Percentiles rank a stretch among this genome's conserved stretches.
phyloP scores from a whole-genome alignment of 441 rosid species.

The Pelargonium fulgidum region DNA sequence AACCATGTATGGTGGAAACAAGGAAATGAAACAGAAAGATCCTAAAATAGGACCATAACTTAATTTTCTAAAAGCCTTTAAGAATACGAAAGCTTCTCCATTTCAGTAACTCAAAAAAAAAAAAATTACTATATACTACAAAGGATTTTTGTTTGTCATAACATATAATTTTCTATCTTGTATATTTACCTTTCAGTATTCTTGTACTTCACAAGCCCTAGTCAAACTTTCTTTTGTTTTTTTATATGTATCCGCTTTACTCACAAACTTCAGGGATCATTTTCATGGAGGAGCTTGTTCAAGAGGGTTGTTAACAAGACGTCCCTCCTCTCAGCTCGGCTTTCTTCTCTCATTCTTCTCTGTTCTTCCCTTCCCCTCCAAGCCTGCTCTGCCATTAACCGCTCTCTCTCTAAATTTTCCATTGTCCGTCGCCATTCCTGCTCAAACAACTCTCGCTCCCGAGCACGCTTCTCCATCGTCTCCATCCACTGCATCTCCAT shows the following conservation, averaged over 20 bases:
- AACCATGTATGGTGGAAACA: background rate
- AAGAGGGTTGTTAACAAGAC: conserved; percentile 38
- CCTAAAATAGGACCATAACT: background rate
- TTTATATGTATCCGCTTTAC: background rate
- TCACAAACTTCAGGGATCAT: conserved; percentile 18
- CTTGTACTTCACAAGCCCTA: conserved; percentile 10
- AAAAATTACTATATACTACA: background rate
- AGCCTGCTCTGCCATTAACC: conserved; percentile 39
- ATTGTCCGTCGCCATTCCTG: conserved; percentile 45
- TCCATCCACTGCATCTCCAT: conserved; percentile 47
- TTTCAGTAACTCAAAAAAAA: background rate
- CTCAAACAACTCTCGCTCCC: conserved; percentile 36
- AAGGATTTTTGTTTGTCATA: background rate
- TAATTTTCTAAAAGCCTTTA: background rate
- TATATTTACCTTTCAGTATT: background rate
- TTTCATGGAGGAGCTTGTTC: conserved; percentile 34
- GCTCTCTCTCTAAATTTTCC: conserved; percentile 52
- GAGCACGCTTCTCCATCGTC: conserved; percentile 44
- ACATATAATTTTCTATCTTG: background rate
- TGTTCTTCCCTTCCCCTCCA: conserved; percentile 56
- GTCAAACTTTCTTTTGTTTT: background rate
- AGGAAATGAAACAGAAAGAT: background rate
- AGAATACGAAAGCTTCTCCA: background rate
- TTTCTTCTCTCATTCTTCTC: conserved; percentile 42
- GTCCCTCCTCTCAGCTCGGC: conserved; percentile 50